Evolutionary conservation across 2,329 filamentous ascomycete genomes (phyloP), one percentile per base, ranked within the genome.

Genomic region (Fusarium heterosporum): DNA sequence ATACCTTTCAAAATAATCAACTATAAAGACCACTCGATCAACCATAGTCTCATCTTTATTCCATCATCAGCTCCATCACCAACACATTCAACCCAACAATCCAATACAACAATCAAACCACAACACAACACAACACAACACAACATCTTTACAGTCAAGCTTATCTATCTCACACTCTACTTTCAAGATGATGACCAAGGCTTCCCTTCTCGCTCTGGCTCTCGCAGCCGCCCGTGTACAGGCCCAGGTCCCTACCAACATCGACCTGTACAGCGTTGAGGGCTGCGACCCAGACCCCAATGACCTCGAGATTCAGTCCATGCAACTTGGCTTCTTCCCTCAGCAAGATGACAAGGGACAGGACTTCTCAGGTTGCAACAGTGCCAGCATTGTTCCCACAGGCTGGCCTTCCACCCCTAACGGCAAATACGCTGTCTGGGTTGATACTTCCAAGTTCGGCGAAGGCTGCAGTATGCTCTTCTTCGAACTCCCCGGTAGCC

Each of bases 391-490:
- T 14, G 43, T 40, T 3, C 51, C 51, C 4, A 13, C 19, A 9
- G 51, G 43, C 16, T 55, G 51, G 51, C 51, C 51, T 12, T 25
- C 32, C 2, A 55, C 8, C 2, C 5, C n/a, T 8, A 49, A 49
- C 6, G 51, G 42, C 1, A 49, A 49, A 55, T 55, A 55, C 19
- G 17, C 26, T 14, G 51, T 55, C 9, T 55, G 51, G 51, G n/a
- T 55, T 26, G 59, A 62, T 25, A 62, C 59, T 1, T 13, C 48
- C 13, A 34, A 19, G 3, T 42, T 62, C 13, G 59, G 42, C 4
- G 42, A 58, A 2, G 38, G 42, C 6, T 62, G 59, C 29, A 50
- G 43, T 17, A 52, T 62, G 47, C 59, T 62, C 29, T 62, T 62
- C 41, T 62, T 29, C 29, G 22, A 59, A 12, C 42, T 62, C 2